Percentiles rank a stretch among this genome's conserved stretches.
Conservation (phyloP, 2,329 filamentous ascomycete species). For the Aspergillus pseudonomiae region DNA sequence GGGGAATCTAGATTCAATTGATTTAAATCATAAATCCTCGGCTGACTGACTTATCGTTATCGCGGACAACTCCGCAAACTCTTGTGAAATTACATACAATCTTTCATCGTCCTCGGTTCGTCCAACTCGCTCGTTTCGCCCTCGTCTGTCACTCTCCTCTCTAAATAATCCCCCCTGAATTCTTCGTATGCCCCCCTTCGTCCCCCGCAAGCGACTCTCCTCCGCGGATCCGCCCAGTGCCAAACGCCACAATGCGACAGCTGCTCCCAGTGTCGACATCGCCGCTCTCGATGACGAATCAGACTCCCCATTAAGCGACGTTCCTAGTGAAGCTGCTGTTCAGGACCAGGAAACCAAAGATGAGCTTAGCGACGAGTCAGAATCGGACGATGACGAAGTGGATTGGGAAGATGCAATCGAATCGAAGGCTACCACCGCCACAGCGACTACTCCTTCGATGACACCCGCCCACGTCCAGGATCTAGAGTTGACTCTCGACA, state of each 20-base stretch:
- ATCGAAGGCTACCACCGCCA: constrained; percentile 36
- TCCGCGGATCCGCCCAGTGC: constrained; percentile 38
- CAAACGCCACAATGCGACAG: constrained; percentile 39
- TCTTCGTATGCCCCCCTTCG: constrained; percentile 49
- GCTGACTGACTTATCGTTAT: constrained; percentile 3
- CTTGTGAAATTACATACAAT: background rate
- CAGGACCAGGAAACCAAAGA: constrained; percentile 40
- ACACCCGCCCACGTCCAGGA: constrained; percentile 63
- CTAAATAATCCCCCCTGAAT: constrained; percentile 9
- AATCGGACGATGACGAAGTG: constrained; percentile 58
- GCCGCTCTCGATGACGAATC: constrained; percentile 30
- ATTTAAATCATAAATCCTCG: background rate
- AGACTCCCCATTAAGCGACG: constrained; percentile 43
- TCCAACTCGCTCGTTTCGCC: constrained; percentile 3
- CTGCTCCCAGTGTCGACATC: constrained; percentile 23
- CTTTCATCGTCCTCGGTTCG: background rate
- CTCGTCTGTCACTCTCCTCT: constrained; percentile 9
- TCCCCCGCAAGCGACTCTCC: constrained; percentile 47
- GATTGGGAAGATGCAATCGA: constrained; percentile 62
- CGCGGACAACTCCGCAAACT: background rate
- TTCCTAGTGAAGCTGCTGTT: constrained; percentile 23
- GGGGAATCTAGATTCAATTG: background rate
- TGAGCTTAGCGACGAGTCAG: constrained; percentile 59
- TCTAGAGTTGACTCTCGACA: constrained; percentile 70
- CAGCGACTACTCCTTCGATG: constrained; percentile 34